These are phyloP conservation scores for Cercospora nicotianae DNA, from an alignment of 2,329 filamentous ascomycete genomes.

Conservation along the genomic window DNA sequence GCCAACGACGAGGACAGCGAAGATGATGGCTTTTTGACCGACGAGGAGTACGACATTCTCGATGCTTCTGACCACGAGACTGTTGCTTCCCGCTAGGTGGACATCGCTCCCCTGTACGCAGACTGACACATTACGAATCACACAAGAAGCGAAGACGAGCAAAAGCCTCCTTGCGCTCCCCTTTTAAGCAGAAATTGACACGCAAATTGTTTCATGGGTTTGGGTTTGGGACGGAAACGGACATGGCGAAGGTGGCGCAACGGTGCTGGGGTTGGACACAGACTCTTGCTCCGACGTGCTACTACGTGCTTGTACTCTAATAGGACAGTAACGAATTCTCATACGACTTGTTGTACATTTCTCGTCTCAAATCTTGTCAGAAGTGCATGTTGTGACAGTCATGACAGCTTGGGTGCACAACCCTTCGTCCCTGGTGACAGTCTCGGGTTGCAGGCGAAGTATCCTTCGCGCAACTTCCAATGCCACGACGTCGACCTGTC, in stretches of 20 bases:
- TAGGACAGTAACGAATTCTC: constrained; percentile 4
- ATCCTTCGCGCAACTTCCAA: neutral
- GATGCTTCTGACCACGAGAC: constrained; percentile 89
- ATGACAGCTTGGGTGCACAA: neutral
- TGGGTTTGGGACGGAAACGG: neutral
- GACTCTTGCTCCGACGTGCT: constrained; percentile 1
- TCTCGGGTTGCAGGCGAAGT: neutral
- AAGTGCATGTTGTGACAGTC: neutral
- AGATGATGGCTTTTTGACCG: constrained; percentile 79
- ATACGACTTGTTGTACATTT: neutral
- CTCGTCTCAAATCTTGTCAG: neutral
- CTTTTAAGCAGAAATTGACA: neutral
- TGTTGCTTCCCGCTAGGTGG: constrained; percentile 30
- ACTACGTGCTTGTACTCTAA: constrained; percentile 5
- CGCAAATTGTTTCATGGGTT: neutral
- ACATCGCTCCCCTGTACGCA: neutral
- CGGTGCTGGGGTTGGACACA: constrained; percentile 2
- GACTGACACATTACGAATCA: constrained; percentile 4
- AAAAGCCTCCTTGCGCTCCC: neutral
- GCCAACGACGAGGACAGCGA: constrained; percentile 62
- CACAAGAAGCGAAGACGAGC: neutral
- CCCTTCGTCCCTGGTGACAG: neutral
- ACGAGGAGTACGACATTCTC: constrained; percentile 97
- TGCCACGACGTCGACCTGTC: neutral
- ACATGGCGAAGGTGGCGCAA: neutral